Evolutionary conservation across 1,284 basidiomycete genomes (phyloP).

Genomic region (Apiotrichum gracile): DNA sequence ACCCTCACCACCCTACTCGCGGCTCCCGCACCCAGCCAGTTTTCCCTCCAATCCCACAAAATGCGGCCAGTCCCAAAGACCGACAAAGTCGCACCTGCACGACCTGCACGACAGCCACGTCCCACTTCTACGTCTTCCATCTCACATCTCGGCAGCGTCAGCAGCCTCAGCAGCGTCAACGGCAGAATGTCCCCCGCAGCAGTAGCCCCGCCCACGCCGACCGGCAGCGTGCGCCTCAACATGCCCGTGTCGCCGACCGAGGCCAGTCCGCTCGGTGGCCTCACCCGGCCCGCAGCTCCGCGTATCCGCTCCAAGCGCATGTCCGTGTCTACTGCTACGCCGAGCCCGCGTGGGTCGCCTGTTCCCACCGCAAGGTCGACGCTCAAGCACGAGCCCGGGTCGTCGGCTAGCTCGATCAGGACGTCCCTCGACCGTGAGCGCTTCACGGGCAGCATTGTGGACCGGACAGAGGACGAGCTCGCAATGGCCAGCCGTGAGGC

Average conservation of each 20-base stretch:
- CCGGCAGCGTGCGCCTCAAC: background rate
- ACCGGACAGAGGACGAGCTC: slow-evolving; percentile 33
- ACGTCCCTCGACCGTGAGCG: background rate
- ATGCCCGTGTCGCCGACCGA: slow-evolving; percentile 8
- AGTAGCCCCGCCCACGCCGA: background rate
- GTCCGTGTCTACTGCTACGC: background rate
- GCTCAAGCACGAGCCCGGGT: background rate
- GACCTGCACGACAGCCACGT: background rate
- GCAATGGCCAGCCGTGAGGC: slow-evolving; percentile 23
- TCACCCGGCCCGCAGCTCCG: slow-evolving; percentile 9
- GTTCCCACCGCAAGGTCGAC: background rate
- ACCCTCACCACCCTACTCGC: no score
- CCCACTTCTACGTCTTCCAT: background rate
- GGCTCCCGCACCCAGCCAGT: no score
- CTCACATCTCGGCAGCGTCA: background rate
- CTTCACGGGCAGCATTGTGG: slow-evolving; percentile 18
- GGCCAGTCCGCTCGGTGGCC: background rate
- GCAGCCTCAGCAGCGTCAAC: background rate
- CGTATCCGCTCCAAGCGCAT: slow-evolving; percentile 11
- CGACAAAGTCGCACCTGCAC: background rate
- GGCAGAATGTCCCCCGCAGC: background rate
- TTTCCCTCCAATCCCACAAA: background rate
- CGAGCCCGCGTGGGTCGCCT: background rate
- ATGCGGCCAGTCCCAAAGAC: background rate
- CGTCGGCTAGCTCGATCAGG: background rate